phyloP scores from a whole-genome alignment of 192 early-diverging fungal genomes.

The Backusella liffmaniae region DNA sequence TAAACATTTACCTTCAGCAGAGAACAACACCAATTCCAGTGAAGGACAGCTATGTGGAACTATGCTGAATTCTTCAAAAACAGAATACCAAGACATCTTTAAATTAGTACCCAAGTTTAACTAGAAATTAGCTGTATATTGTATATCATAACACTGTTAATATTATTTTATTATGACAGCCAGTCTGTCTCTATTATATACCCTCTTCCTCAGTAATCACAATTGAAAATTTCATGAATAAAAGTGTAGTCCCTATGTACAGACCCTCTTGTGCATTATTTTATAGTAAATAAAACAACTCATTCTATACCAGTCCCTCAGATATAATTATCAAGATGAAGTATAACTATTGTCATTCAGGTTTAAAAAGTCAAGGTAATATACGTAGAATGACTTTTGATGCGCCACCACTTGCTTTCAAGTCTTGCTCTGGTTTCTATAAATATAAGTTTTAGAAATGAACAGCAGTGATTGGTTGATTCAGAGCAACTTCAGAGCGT shows the following conservation, averaged over 20 bases:
- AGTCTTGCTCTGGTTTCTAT: not conserved
- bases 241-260: not conserved
- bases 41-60: slow-evolving; percentile 4
- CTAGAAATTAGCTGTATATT: not conserved
- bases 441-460: not conserved
- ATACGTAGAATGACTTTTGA: too few relatives aligned
- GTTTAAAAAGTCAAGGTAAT: too few relatives aligned
- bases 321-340: too few relatives aligned
- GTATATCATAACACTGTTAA: not conserved
- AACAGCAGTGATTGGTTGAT: not conserved
- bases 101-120: slow-evolving; percentile 1
- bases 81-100: slow-evolving; percentile 25
- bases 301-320: not conserved
- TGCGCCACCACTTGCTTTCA: not conserved
- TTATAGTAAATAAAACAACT: too few relatives aligned
- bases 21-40: not conserved
- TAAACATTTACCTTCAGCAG: slow-evolving; percentile 14
- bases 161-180: not conserved
- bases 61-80: slow-evolving; percentile 20
- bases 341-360: too few relatives aligned
- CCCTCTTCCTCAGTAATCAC: not conserved
- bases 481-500: not conserved
- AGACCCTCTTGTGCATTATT: not conserved
- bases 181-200: not conserved
- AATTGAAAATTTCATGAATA: not conserved